Conservation (phyloP, 768 basidiomycete species). For the Suillus clintonianus region DNA sequence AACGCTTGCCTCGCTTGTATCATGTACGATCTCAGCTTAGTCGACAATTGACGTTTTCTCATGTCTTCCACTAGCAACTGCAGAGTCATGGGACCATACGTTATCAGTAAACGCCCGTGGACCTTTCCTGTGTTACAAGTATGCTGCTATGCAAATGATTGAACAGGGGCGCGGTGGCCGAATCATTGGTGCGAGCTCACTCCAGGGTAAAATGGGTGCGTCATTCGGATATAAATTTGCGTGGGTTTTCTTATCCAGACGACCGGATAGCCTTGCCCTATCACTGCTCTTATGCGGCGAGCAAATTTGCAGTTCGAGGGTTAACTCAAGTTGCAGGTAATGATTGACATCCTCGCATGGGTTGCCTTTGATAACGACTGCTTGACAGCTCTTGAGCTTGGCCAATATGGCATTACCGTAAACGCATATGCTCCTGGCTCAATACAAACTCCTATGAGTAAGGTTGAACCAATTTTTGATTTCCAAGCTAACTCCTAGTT, state of each 20-base stretch:
- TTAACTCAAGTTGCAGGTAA: constrained; percentile 43
- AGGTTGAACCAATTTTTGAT: not conserved
- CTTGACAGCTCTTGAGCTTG: constrained; percentile 29
- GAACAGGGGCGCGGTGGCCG: constrained; percentile 51
- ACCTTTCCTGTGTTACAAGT: constrained; percentile 61
- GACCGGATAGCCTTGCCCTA: not conserved
- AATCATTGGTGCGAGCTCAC: constrained; percentile 47
- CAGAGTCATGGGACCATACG: constrained; percentile 42
- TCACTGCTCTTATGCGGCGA: constrained; percentile 31
- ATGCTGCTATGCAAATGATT: constrained; percentile 65
- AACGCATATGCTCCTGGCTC: constrained; percentile 42
- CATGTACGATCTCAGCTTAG: constrained; percentile 6
- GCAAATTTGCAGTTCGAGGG: constrained; percentile 44
- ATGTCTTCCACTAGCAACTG: constrained; percentile 24
- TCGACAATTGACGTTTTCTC: not conserved
- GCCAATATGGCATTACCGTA: constrained; percentile 37
- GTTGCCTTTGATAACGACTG: not conserved
- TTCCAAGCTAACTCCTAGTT: constrained; percentile 3
- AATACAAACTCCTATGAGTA: constrained; percentile 34
- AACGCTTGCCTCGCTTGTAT: not conserved
- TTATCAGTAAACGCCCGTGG: constrained; percentile 58
- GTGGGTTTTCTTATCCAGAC: not conserved
- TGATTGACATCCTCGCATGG: not conserved
- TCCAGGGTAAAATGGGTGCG: constrained; percentile 10
- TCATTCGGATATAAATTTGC: not conserved